phyloP scores from a whole-genome alignment of 495 filamentous ascomycete genomes.

The Parathielavia hyrcaniae region DNA sequence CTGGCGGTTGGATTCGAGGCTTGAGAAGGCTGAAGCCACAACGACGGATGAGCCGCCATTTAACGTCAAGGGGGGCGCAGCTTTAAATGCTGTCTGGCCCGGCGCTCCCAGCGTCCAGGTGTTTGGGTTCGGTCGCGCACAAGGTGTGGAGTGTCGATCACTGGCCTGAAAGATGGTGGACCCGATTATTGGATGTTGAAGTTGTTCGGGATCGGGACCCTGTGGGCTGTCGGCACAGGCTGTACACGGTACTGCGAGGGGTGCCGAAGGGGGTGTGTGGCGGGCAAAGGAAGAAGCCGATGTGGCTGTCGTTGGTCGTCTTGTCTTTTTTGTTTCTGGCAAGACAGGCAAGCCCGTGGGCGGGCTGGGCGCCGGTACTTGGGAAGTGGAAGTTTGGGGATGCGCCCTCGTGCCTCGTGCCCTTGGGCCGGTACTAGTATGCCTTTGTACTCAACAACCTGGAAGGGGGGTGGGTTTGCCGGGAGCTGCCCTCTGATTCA shows the following conservation, averaged over 20 bases:
- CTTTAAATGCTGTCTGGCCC: conserved; percentile 12
- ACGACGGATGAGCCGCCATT: conserved; percentile 10
- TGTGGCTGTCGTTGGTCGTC: not conserved
- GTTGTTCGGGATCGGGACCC: conserved; percentile 18
- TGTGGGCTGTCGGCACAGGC: conserved; percentile 21
- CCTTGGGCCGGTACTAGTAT: conserved; percentile 7
- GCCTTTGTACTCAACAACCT: conserved; percentile 22
- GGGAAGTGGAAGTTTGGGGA: conserved; percentile 1
- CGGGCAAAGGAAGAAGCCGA: conserved; percentile 6
- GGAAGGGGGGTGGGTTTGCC: not conserved
- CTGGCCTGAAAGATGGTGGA: conserved; percentile 10
- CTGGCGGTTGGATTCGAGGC: not conserved
- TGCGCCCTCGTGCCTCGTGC: conserved; percentile 20
- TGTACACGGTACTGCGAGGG: conserved; percentile 8
- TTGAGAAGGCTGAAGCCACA: conserved; percentile 17
- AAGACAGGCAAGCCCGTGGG: not conserved
- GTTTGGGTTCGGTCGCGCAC: conserved; percentile 16
- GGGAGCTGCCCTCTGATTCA: conserved; percentile 16
- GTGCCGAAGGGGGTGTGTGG: conserved; percentile 3
- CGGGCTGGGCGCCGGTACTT: conserved; percentile 9
- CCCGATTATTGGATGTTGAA: conserved; percentile 24
- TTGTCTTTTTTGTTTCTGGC: not conserved
- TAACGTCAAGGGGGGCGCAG: not conserved
- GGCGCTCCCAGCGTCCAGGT: conserved; percentile 2
- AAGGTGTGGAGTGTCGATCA: conserved; percentile 29